phyloP scores from a whole-genome alignment of 2,329 filamentous ascomycete species.

The Tolypocladium tundrense region DNA sequence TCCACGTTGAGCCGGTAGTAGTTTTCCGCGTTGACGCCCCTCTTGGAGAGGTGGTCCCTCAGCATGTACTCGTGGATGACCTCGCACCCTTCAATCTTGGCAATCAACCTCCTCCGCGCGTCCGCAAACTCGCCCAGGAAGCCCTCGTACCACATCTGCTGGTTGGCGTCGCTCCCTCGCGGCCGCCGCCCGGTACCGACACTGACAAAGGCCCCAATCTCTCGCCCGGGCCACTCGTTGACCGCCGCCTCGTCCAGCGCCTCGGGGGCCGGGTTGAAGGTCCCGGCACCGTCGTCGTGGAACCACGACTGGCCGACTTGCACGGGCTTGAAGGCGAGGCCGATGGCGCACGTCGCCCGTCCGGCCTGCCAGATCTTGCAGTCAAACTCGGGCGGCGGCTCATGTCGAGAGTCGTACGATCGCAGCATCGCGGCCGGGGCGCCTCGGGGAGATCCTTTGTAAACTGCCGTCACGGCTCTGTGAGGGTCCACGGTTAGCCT shows the following conservation, averaged over 20 bases:
- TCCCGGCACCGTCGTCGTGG: slow-evolving; percentile 83
- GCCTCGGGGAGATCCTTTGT: slow-evolving; percentile 67
- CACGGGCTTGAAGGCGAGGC: slow-evolving; percentile 91
- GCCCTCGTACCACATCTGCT: slow-evolving; percentile 84
- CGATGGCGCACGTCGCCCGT: slow-evolving; percentile 83
- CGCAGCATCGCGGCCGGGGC: slow-evolving; percentile 65
- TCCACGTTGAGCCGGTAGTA: slow-evolving; percentile 98
- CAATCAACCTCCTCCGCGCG: slow-evolving; percentile 70
- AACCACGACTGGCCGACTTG: slow-evolving; percentile 89
- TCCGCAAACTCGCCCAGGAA: slow-evolving; percentile 91
- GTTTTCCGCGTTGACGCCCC: slow-evolving; percentile 75
- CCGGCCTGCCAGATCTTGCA: slow-evolving; percentile 97
- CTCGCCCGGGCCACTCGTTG: slow-evolving; percentile 91
- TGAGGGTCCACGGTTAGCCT: background rate
- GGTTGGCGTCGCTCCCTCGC: slow-evolving; percentile 53
- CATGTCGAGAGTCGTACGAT: slow-evolving; percentile 90
- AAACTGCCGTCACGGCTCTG: slow-evolving; percentile 83
- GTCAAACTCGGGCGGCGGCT: slow-evolving; percentile 82
- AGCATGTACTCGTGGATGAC: slow-evolving; percentile 81
- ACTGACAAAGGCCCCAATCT: slow-evolving; percentile 85
- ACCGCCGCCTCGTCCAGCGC: slow-evolving; percentile 81
- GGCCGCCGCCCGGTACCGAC: slow-evolving; percentile 86
- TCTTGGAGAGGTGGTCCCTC: slow-evolving; percentile 63
- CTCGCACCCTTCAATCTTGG: slow-evolving; percentile 94
- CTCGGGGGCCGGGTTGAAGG: slow-evolving; percentile 81